Evolutionary conservation across 176 grass and related monocot genomes (phyloP).

Genomic region (Alopecurus myosuroides): DNA sequence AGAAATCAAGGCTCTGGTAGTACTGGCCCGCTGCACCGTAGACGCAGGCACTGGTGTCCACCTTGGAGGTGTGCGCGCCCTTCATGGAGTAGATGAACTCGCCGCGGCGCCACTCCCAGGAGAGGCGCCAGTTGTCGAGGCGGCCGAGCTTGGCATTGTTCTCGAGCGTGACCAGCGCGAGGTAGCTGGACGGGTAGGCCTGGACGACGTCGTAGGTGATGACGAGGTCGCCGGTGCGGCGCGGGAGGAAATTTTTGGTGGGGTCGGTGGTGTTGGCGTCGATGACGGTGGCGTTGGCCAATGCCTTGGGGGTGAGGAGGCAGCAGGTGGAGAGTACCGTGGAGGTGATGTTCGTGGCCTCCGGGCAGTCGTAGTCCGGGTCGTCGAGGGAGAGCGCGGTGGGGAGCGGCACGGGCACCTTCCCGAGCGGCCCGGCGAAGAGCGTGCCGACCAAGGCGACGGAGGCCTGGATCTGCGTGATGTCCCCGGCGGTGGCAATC

Average conservation of each 20-base stretch:
- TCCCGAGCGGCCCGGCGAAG: slow-evolving; percentile 39
- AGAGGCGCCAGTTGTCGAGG: slow-evolving; percentile 82
- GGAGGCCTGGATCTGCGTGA: slow-evolving; percentile 38
- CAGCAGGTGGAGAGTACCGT: slow-evolving; percentile 49
- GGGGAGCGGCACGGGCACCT: slow-evolving; percentile 57
- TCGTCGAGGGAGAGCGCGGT: slow-evolving; percentile 43
- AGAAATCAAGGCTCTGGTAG: slow-evolving; percentile 69
- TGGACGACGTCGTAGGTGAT: slow-evolving; percentile 84
- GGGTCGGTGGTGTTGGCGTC: slow-evolving; percentile 39
- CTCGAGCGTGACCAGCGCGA: slow-evolving; percentile 78
- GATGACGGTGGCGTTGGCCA: slow-evolving; percentile 43
- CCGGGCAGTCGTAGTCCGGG: slow-evolving; percentile 51
- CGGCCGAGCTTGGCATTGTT: slow-evolving; percentile 80
- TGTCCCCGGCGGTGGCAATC: slow-evolving; percentile 66
- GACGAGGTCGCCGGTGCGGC: slow-evolving; percentile 67
- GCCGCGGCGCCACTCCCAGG: slow-evolving; percentile 72
- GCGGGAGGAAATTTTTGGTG: slow-evolving; percentile 50
- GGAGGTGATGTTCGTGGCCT: background rate
- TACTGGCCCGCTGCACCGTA: slow-evolving; percentile 51
- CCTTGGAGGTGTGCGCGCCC: slow-evolving; percentile 50
- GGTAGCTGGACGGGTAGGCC: slow-evolving; percentile 61
- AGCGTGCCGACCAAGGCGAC: slow-evolving; percentile 69
- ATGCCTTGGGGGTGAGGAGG: slow-evolving; percentile 56
- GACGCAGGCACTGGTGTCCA: slow-evolving; percentile 63
- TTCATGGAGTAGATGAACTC: slow-evolving; percentile 86